Evolutionary conservation across 495 filamentous ascomycete species (phyloP), one percentile per base, ranked within the genome.

Genomic region (Trichoderma erinaceum): DNA sequence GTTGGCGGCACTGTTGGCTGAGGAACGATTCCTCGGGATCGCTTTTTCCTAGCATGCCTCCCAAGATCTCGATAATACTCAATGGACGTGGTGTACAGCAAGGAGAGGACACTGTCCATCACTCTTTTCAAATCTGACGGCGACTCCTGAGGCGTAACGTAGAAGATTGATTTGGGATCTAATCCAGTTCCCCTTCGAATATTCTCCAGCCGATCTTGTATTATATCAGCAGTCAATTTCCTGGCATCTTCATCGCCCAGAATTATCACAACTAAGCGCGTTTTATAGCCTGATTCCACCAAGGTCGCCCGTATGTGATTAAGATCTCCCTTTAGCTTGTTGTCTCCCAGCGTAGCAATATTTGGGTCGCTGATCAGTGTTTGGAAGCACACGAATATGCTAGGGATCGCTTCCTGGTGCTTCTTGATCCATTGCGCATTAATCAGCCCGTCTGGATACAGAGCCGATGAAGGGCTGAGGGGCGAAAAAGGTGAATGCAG

Each of bases 21-120:
- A 12, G 92, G 92, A 27, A 89, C 86, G 41, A 82, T 82, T 25
- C 89, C 88, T 71, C 91, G 82, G 58, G 87, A 87, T 65, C 89
- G 87, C 78, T 97, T 97, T 70, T 93, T 89, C 63, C 93, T 84
- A 3, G 89, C 80, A 78, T 97, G 93, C 66, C 96, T 95, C 16
- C 91, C 92, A 13, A 97, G 79, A 72, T 97, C 93, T 12, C 93
- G 83, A 75, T 97, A 97, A 75, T 96, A 94, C 71, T 97, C 93
- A 23, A 92, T 78, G 4, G 85, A 86, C 29, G 82, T 81, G 8
- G 85, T 86, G 70, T 96, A 96, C 8, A 77, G 81, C 67, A 72
- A 89, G 66, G 77, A 89, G 81, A 77, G 82, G 79, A 74, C 83
- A 69, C 69, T 91, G 85, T 71, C 84, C 72, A 77, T 88, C 80